Evolutionary conservation across 1,284 basidiomycete species (phyloP), one percentile per base, ranked within the genome.

Genomic region (Irpex sp.): DNA sequence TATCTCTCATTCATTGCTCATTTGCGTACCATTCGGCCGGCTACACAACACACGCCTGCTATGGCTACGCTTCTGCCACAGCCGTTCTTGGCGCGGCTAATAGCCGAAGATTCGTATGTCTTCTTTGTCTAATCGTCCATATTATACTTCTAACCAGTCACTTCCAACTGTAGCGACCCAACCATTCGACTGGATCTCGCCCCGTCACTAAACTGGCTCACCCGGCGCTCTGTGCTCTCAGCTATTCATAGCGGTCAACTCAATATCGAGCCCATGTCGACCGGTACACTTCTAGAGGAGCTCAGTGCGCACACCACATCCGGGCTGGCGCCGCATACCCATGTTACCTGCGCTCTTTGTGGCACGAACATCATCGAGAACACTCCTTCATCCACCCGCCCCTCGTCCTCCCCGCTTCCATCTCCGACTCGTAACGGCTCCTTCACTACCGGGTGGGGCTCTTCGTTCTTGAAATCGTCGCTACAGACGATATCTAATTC

Each of bases 151-250:
- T 28, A 42, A 10, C 56, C 21, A 53, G 62, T 61, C 28, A 33
- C 28, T 33, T 2, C 7, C 6, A 1, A 57, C 61, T 55, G 4
- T 68, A 91, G 96, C 18, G 97, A 99, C 66, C 93, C 96, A 0
- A 93, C 94, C 0, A 79, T 98, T 42, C 88, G 97, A 2, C 83
- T 99, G 23, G 95, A 98, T 71, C 77, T 93, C n/a, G 95, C 96
- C 0, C 93, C 96, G 0, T 93, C 94, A 12, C 80, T 99, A 33
- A 96, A 94, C 68, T 98, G 94, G 91, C 81, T 99, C 12, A 91
- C 91, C 8, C 84, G 96, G 19, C 86, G 95, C 35, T 87, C 88
- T n/a, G 91, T 98, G 10, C 81, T 90, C 5, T 78, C 86, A 7
- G 95, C 96, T 2, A 91, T 99, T 61, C 86, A 98, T 65, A 85